Evolutionary conservation across 2,329 filamentous ascomycete genomes (phyloP).

Genomic region (Neofusicoccum ribis): DNA sequence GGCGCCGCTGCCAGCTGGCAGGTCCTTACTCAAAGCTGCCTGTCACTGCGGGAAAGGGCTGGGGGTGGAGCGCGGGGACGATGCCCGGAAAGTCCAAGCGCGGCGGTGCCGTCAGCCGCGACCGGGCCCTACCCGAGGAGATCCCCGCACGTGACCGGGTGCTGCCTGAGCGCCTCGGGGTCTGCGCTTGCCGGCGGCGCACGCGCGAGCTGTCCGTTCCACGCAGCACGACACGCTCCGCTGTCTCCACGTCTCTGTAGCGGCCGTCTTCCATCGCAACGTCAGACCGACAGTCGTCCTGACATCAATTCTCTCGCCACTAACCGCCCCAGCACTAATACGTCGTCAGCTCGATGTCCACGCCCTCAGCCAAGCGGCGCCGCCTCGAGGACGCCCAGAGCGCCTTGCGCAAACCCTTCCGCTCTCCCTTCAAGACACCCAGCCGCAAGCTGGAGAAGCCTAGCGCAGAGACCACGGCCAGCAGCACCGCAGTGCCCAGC

Average conservation of each 20-base stretch:
- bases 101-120: neutral
- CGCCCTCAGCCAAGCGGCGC: constrained; percentile 61
- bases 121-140: neutral
- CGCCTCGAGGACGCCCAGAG: constrained; percentile 59
- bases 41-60: neutral
- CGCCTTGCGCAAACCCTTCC: constrained; percentile 70
- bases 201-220: too few species aligned
- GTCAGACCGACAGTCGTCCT: neutral
- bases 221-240: neutral
- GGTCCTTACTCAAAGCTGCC: constrained; percentile 9
- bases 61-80: constrained; percentile 6
- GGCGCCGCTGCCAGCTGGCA: neutral
- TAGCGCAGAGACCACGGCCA: constrained; percentile 2
- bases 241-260: neutral
- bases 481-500: constrained; percentile 9
- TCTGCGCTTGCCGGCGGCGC: neutral
- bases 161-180: too few species aligned
- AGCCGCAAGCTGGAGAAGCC: neutral
- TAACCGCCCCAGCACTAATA: constrained; percentile 9
- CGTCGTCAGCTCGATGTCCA: constrained; percentile 41
- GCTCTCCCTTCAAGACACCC: constrained; percentile 63
- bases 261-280: neutral
- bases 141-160: too few species aligned
- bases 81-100: neutral
- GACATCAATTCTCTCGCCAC: constrained; percentile 9